Base-by-base conservation (phyloP, 2,329 filamentous ascomycete species). In the Orbilia blumenaviensis region DNA sequence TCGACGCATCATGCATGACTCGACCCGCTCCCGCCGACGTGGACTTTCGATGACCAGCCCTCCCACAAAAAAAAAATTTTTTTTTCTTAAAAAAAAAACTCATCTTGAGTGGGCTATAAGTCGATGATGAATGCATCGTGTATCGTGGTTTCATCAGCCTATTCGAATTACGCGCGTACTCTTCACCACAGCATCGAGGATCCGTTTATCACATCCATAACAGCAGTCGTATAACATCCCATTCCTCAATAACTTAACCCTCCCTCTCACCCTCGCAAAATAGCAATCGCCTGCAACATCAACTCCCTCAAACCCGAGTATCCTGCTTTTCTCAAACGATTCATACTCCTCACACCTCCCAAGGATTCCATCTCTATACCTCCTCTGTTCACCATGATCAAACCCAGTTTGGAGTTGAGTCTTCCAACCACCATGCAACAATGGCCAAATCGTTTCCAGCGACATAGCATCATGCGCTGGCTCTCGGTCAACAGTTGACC, bases 21-120 rank as follows among this genome's bases (percentile, higher is more conserved):
- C 67, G 60, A 58, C 32, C 41, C 52, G 64, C 64, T 68, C 42
- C 64, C 42, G 52, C 64, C 52, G 41, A 68, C 16, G 27, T 67
- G 64, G 32, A 38, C 18, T 41, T 18, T 38, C 64, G 61, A 48
- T n/a, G 18, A 23, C 18, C 12, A 25, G 9, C 16, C 18, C 14
- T 46, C n/a, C n/a, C n/a, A n/a, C n/a, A n/a, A n/a, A n/a, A n/a
- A n/a, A n/a, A n/a, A n/a, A n/a, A n/a, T n/a, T n/a, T n/a, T n/a
- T n/a, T n/a, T n/a, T n/a, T n/a, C n/a, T n/a, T n/a, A n/a, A n/a
- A n/a, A n/a, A n/a, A n/a, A n/a, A n/a, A n/a, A n/a, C n/a, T n/a
- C n/a, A n/a, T n/a, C n/a, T n/a, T n/a, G n/a, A n/a, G n/a, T n/a
- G n/a, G n/a, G n/a, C n/a, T n/a, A n/a, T n/a, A n/a, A n/a, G n/a